These are phyloP conservation scores for Cubamyces lactineus DNA, from an alignment of 768 basidiomycete species.

Conservation along the genomic window DNA sequence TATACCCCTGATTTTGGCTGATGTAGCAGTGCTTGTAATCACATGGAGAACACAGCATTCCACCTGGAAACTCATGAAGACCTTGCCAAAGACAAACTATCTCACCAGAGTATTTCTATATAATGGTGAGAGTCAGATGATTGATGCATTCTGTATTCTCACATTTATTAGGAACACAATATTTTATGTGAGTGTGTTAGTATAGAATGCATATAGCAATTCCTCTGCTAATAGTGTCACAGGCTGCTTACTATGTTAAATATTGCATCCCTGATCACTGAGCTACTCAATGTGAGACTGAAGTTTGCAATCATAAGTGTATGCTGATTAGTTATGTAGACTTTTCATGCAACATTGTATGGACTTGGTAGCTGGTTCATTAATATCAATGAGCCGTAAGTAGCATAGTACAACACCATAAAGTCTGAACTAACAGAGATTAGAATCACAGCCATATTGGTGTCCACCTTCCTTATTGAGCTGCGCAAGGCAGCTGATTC, in stretches of 20 bases:
- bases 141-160: no score
- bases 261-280: no score
- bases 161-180: not conserved
- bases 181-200: not conserved
- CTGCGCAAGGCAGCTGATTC: slow-evolving; percentile 1
- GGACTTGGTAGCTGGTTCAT: not conserved
- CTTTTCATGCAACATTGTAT: no score
- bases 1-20: not conserved
- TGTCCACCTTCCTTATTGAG: not conserved
- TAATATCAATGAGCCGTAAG: slow-evolving; percentile 3
- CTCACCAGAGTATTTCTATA: not conserved
- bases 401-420: no score
- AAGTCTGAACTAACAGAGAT: not conserved
- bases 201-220: no score
- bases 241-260: no score
- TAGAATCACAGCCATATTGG: slow-evolving; percentile 3
- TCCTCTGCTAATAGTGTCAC: no score
- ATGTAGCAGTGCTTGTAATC: not conserved
- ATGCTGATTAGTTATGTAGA: no score
- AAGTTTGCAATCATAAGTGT: no score
- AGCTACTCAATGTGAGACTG: no score
- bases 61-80: not conserved
- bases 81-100: not conserved
- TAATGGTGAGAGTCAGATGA: not conserved
- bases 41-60: not conserved